Evolutionary conservation across 2,329 filamentous ascomycete species (phyloP), one percentile per base, ranked within the genome.

Genomic region (Aotearoamyces nothofagi): DNA sequence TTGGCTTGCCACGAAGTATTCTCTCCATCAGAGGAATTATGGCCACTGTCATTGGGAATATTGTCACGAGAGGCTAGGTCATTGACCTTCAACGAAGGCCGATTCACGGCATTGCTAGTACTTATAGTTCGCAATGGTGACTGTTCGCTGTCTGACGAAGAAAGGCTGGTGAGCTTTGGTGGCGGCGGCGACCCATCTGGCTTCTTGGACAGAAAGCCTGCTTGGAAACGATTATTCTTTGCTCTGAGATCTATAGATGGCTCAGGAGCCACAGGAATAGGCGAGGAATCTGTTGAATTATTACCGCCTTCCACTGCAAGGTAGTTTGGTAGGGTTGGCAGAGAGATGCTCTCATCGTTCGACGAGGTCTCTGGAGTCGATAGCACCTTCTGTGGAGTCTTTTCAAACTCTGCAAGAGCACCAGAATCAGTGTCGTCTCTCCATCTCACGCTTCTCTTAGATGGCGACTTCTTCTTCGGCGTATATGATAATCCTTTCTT

Each of bases 371-470:
- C 66, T 5, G 72, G 68, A 1, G 69, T 67, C 2, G 61, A 60
- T 10, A 68, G 60, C 6, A 66, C 52, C 46, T 76, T 79, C 50
- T 84, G 69, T 1, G 90, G 87, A 3, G 87, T 94, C 55, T 83
- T 82, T 46, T 87, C 81, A 48, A 87, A 94, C 49, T 96, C 90
- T 8, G 80, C 84, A 32, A 96, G 58, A 1, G 77, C 75, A 14
- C 84, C 86, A 29, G 87, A 73, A 46, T 92, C 78, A 2, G 77
- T 82, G 43, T 96, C 90, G 44, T 92, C 84, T 33, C 82, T 75
- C 90, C 90, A 98, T 39, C 87, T 71, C 5, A 98, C 87, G 25
- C 67, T 76, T 35, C 86, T 70, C 53, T 83, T 83, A 31, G 58
- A 50, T 1, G 74, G 69, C 7, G 69, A 64, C 52, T 76, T 77